A percentile compares a stretch with the other conserved stretches of the same genome.
These are phyloP conservation scores for Abelmoschus esculentus DNA, from an alignment of 345 rosid species.

Conservation along the genomic window DNA sequence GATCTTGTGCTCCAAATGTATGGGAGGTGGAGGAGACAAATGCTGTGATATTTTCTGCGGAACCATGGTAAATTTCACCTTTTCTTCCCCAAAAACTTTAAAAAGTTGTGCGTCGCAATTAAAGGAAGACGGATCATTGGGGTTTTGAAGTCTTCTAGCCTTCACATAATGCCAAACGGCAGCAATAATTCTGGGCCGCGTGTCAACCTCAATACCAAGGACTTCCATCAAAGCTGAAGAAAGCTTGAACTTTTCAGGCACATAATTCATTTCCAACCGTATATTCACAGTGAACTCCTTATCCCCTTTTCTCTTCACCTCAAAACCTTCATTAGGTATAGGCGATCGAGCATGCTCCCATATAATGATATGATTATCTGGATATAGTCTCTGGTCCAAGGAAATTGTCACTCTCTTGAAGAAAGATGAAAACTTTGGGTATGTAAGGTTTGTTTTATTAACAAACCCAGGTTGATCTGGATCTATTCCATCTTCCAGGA, in stretches of 20 bases:
- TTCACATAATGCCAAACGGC: conserved; percentile 98
- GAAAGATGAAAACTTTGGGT: conserved; percentile 75
- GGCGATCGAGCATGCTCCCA: conserved; percentile 94
- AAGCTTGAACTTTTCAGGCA: conserved; percentile 88
- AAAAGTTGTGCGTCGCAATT: conserved; percentile 75
- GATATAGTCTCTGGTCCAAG: conserved; percentile 86
- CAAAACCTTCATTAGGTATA: conserved; percentile 90
- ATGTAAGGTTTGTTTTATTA: conserved; percentile 57
- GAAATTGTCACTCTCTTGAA: conserved; percentile 77
- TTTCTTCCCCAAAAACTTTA: conserved; percentile 88
- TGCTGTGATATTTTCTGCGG: conserved; percentile 83
- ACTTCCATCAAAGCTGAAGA: conserved; percentile 81
- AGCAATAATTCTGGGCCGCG: conserved; percentile 87
- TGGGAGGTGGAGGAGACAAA: conserved; percentile 74
- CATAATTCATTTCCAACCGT: conserved; percentile 78
- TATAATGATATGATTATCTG: conserved; percentile 66
- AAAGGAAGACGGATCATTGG: conserved; percentile 75
- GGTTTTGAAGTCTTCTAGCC: conserved; percentile 87
- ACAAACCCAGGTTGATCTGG: conserved; percentile 81
- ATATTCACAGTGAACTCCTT: conserved; percentile 70
- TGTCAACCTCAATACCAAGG: conserved; percentile 91
- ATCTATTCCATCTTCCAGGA: conserved; percentile 88
- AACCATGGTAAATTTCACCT: conserved; percentile 72
- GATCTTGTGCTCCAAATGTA: conserved; percentile 81
- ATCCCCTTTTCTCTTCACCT: conserved; percentile 94